Evolutionary conservation across 352 stramenopile genomes (phyloP), one percentile per base, ranked within the genome.

Genomic region (Phytopythium sindhum): DNA sequence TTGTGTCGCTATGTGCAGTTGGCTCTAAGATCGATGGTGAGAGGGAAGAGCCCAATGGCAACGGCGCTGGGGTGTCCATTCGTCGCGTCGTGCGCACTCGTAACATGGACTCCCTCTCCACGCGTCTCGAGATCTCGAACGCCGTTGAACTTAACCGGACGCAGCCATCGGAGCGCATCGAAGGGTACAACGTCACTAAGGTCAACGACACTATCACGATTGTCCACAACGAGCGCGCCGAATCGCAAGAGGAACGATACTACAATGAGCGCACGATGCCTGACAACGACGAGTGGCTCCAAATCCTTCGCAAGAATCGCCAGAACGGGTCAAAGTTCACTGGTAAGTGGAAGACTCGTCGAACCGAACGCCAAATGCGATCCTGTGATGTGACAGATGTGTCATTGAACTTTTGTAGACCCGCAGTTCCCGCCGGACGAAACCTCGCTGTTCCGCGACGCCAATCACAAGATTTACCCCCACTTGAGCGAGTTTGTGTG

Each of bases 181-280:
- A 90, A 50, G 79, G 80, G 4, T 95, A 93, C 77, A 86, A 95
- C 48, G 74, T 92, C 1, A 92, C 81, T 14, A 81, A 84, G 28
- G 82, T 86, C 56, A 89, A 88, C 48, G 77, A 90, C 51, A 75
- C 70, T 26, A 80, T 93, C 33, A 91, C 82, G 2, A 68, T 95
- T 7, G 78, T 86, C 39, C 80, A 89, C 37, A 91, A 83, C 37
- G 82, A 86, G 52, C 79, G 80, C 21, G 67, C 81, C 4, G 67
- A 70, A 31, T 68, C 72, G 12, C 78, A 68, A 21, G 86, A 95
- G 55, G 86, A 95, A 55, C 71, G 71, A 15, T 91, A 87, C 45
- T 91, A 89, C 71, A 77, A 92, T 31, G 70, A 79, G 50, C 80
- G 74, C 10, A 81, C 82, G 52, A 67, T 93, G 28, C 80, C 84